Base-by-base conservation (phyloP, 108 stramenopile species). In the Skeletonema menzelii region DNA sequence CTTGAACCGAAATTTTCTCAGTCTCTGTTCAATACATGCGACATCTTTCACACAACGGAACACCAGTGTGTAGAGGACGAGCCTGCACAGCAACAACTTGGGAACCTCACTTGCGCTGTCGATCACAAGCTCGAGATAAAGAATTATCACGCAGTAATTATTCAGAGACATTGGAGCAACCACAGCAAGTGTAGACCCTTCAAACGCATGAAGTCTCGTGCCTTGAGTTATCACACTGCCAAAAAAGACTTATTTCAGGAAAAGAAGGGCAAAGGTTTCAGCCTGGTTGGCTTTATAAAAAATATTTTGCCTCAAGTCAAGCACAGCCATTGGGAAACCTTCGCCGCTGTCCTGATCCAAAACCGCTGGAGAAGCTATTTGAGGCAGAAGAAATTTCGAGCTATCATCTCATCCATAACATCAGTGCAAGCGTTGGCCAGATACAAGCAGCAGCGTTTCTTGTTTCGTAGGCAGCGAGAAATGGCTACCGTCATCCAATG, bases 401-500 rank as follows among this genome's bases (percentile, higher is more conserved):
- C 17, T 7, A 31, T 7, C 2, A 11, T 17, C 2, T 60, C 30
- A 8, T 60, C 31, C 17, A 35, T 20, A 34, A 35, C 58, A 15
- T 28, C 3, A 59, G 32, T 59, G 13, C 58, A 59, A 34, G 22
- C 58, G 0, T 24, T 59, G 32, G 58, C 32, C 22, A 59, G 58
- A 24, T 28, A 26, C 22, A 59, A 34, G 22, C 58, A 32, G 14
- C 27, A 32, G 6, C 32, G 8, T 24, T 5, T 14, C 26, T 19
- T 32, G 32, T 34, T 59, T 15, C 14, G 31, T 19, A 27, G 38
- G 30, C 56, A 38, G 22, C 32, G 34, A 17, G 56, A 58, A 37
- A 58, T 24, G 56, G 68, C n/a, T 35, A 38, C 34, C 24, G 15
- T 35, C n/a, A 67, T 67, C 35, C 67, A 67, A 49, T 67, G 46